Percentiles rank a stretch among this genome's conserved stretches.
Evolutionary conservation across 495 filamentous ascomycete genomes (phyloP).

Genomic region (Parathielavia hyrcaniae): DNA sequence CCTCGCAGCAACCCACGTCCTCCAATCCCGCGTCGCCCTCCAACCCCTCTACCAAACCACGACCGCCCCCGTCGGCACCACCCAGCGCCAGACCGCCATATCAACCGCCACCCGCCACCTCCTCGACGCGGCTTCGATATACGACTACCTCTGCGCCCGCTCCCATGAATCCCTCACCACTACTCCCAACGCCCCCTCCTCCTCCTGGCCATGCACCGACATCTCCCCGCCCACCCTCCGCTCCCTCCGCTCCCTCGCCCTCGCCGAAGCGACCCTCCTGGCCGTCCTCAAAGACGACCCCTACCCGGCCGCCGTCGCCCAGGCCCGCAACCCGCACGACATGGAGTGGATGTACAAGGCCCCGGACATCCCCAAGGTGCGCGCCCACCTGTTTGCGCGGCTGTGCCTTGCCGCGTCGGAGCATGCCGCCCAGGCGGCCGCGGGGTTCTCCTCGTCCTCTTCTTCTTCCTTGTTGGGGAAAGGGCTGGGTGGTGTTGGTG

Average conservation of each 20-base stretch:
- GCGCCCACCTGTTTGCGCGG: conserved; percentile 77
- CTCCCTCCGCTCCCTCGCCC: conserved; percentile 64
- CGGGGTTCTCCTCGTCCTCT: conserved; percentile 20
- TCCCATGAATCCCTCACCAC: conserved; percentile 26
- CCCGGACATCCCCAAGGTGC: conserved; percentile 78
- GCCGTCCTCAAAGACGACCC: conserved; percentile 91
- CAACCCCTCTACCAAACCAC: conserved; percentile 49
- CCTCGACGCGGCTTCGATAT: conserved; percentile 71
- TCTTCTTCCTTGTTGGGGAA: background rate
- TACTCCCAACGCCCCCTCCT: conserved; percentile 22
- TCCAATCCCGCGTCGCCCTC: conserved; percentile 56
- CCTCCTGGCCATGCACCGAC: conserved; percentile 47
- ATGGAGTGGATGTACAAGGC: conserved; percentile 89
- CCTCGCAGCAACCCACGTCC: conserved; percentile 63
- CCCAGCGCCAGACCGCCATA: conserved; percentile 62
- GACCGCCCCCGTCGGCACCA: conserved; percentile 53
- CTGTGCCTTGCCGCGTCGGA: conserved; percentile 75
- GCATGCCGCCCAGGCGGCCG: conserved; percentile 56
- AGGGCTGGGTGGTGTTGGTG: background rate
- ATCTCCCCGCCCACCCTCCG: conserved; percentile 58
- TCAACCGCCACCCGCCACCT: conserved; percentile 70
- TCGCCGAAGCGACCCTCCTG: conserved; percentile 83
- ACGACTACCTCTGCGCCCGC: conserved; percentile 57
- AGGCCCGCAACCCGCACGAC: conserved; percentile 69
- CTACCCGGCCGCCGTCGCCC: conserved; percentile 70